A percentile compares a stretch with the other conserved stretches of the same genome.
These are phyloP conservation scores for Euphrasia arctica DNA, from an alignment of 305 asterid genomes.

Conservation along the genomic window DNA sequence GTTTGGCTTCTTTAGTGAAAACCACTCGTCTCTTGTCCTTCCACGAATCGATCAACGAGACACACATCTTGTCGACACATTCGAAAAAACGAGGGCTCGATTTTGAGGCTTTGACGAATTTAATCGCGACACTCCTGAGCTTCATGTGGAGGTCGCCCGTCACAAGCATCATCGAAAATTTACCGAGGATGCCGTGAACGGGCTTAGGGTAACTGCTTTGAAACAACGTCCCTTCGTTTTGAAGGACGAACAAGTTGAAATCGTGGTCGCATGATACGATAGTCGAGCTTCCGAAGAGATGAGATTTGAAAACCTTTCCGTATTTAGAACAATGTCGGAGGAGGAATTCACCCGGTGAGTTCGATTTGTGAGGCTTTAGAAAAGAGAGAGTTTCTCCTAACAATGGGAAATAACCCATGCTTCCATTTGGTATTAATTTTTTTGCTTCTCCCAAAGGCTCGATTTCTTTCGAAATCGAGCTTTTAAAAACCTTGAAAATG, in stretches of 20 bases:
- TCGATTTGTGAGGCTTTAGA: conserved; percentile 63
- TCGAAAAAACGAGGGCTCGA: conserved; percentile 36
- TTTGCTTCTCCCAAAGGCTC: no score
- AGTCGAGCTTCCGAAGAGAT: conserved; percentile 61
- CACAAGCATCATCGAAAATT: conserved; percentile 50
- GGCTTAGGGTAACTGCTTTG: conserved; percentile 61
- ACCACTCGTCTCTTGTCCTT: conserved; percentile 27
- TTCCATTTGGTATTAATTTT: conserved; percentile 1
- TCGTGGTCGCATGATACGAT: conserved; percentile 73
- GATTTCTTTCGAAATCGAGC: conserved; percentile 18
- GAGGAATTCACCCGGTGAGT: conserved; percentile 51
- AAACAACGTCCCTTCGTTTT: conserved; percentile 60
- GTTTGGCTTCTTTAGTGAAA: conserved; percentile 56
- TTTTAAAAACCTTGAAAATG: conserved; percentile 20
- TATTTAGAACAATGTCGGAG: conserved; percentile 59
- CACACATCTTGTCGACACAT: conserved; percentile 33
- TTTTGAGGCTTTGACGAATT: conserved; percentile 47
- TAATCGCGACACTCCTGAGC: conserved; percentile 40
- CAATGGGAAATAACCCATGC: conserved; percentile 49
- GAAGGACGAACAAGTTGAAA: conserved; percentile 52
- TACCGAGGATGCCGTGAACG: conserved; percentile 54
- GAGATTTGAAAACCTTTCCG: conserved; percentile 67
- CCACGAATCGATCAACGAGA: conserved; percentile 40
- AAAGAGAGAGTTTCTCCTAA: conserved; percentile 68
- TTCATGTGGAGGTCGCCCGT: conserved; percentile 56